Conservation (phyloP, 768 basidiomycete genomes). For the Peribolospora baueri region DNA sequence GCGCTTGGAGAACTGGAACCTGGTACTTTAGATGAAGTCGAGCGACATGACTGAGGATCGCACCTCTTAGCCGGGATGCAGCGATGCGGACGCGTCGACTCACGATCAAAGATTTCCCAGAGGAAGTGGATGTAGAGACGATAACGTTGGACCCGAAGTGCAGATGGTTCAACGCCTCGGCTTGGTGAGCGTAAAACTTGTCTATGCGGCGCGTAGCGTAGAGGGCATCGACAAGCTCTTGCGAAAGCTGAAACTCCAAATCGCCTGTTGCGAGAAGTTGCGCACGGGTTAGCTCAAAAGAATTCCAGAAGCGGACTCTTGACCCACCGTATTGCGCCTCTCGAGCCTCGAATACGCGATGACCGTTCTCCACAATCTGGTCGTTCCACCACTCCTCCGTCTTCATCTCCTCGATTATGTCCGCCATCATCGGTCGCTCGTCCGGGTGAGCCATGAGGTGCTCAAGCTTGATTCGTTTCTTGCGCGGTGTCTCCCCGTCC, state of each 20-base stretch:
- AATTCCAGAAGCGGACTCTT: not conserved
- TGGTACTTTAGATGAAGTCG: conserved; percentile 18
- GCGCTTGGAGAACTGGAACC: conserved; percentile 43
- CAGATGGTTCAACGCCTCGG: conserved; percentile 34
- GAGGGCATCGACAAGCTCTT: conserved; percentile 32
- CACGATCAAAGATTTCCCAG: conserved; percentile 9
- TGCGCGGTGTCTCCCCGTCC: conserved; percentile 3
- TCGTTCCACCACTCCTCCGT: conserved; percentile 40
- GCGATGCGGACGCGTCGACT: no score
- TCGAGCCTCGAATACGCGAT: conserved; percentile 30
- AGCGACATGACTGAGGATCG: conserved; percentile 4
- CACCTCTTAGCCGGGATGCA: no score
- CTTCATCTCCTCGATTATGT: conserved; percentile 34
- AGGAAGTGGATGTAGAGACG: conserved; percentile 52
- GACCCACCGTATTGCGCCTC: conserved; percentile 29
- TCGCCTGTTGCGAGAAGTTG: conserved; percentile 19
- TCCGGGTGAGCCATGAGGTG: conserved; percentile 14
- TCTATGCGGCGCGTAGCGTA: conserved; percentile 34
- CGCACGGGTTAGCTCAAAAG: no score
- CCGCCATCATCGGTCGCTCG: conserved; percentile 34
- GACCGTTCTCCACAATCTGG: conserved; percentile 35
- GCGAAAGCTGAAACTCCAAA: conserved; percentile 36
- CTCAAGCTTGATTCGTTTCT: conserved; percentile 11
- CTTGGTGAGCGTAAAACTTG: conserved; percentile 45
- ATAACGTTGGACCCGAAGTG: conserved; percentile 32